Evolutionary conservation across 2,329 filamentous ascomycete genomes (phyloP).

Genomic region (Aspergillus jensenii): DNA sequence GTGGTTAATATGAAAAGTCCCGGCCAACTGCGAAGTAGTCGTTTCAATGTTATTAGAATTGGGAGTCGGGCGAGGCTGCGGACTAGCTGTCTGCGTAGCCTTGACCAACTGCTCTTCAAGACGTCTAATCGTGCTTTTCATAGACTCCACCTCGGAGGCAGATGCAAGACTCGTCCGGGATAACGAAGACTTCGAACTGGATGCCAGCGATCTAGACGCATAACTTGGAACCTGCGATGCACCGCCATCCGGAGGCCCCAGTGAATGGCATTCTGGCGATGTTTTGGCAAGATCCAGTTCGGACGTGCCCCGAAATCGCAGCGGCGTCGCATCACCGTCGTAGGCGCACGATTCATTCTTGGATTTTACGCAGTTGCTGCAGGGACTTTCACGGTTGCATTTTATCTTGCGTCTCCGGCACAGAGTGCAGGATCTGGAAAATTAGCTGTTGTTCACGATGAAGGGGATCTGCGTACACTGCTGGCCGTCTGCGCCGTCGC

Average conservation of each 20-base stretch:
- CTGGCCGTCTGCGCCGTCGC: constrained; percentile 44
- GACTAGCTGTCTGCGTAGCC: constrained; percentile 18
- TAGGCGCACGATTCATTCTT: constrained; percentile 27
- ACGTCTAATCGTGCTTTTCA: constrained; percentile 43
- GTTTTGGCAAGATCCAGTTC: neutral
- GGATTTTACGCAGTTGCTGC: constrained; percentile 56
- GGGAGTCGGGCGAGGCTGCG: constrained; percentile 18
- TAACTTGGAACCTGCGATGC: constrained; percentile 12
- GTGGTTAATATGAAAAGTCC: constrained; percentile 46
- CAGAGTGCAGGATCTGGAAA: constrained; percentile 52
- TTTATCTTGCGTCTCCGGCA: constrained; percentile 63
- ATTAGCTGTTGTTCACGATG: neutral
- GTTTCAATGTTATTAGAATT: constrained; percentile 39
- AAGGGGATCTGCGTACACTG: constrained; percentile 35
- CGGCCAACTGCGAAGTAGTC: constrained; percentile 39
- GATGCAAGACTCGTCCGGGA: constrained; percentile 24
- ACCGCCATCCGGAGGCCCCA: neutral
- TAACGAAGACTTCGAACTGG: constrained; percentile 19
- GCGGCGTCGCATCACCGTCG: constrained; percentile 8
- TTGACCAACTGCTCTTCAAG: constrained; percentile 47
- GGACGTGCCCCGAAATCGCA: constrained; percentile 1
- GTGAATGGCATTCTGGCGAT: neutral
- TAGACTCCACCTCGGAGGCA: constrained; percentile 34
- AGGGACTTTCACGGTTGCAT: constrained; percentile 61
- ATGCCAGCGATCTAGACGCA: constrained; percentile 8